These are phyloP conservation scores for Oidiodendron maius DNA, from an alignment of 495 filamentous ascomycete species.

Conservation along the genomic window DNA sequence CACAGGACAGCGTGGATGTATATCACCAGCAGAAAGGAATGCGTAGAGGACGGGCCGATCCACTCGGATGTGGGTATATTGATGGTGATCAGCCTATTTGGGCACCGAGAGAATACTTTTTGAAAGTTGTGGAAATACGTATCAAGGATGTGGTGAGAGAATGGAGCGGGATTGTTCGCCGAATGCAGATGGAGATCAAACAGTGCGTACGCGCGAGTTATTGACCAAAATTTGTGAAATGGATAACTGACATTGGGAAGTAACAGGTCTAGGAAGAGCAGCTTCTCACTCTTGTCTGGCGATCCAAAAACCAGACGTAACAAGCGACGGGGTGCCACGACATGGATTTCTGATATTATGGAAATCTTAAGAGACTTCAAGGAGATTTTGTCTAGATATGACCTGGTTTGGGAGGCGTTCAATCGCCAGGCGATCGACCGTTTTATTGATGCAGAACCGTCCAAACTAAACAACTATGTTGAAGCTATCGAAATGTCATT, in stretches of 20 bases:
- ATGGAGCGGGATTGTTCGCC: neutral
- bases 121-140: neutral
- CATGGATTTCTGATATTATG: neutral
- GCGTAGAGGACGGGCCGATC: neutral
- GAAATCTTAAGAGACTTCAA: neutral
- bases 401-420: slow-evolving; percentile 1
- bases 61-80: neutral
- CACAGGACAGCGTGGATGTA: neutral
- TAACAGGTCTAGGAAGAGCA: neutral
- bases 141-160: neutral
- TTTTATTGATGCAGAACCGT: neutral
- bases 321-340: neutral
- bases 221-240: neutral
- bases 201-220: neutral
- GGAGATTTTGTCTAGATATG: neutral
- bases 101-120: slow-evolving; percentile 4
- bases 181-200: neutral
- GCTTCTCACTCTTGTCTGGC: neutral
- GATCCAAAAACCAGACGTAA: neutral
- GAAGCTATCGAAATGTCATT: neutral
- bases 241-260: neutral
- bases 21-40: neutral
- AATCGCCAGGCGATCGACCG: neutral
- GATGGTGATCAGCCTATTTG: slow-evolving; percentile 3
- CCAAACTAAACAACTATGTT: neutral